Evolutionary conservation across 2,329 filamentous ascomycete species (phyloP), one percentile per base, ranked within the genome.

Genomic region (Curvularia spicifera): DNA sequence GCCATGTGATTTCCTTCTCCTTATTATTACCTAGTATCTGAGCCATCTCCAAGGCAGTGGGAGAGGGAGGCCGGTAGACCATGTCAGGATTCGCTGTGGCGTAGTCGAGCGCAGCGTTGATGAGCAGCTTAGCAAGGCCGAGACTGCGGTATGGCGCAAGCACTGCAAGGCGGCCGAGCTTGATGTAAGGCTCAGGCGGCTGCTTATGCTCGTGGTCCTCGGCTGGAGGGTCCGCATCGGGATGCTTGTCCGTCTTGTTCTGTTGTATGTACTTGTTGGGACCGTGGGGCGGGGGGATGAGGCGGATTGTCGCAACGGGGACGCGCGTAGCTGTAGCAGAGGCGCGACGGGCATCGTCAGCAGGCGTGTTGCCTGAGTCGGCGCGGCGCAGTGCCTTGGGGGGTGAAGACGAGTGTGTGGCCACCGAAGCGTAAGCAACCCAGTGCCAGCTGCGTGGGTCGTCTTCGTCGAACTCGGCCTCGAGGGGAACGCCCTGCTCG

Each of bases 391-490:
- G 51, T 28, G 60, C 61, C 49, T 76, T 73, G 9, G 72, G 70
- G 2, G 78, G 72, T 15, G 68, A 60, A 8, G 59, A 57, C 5
- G 71, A 57, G 18, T 67, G 80, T 53, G 84, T 83, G 57, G 72
- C 75, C 55, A 89, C 82, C 15, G 83, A 87, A 47, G 87, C 86
- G 76, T 96, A 97, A n/a, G 89, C 82, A 29, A 97, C 89, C 90
- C 91, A 97, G 77, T 97, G 93, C 78, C 89, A 94, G 66, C 87
- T 89, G 35, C 91, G 85, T 0, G 83, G 66, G 75, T 98, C 94
- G 73, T 97, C 92, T 1, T 83, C 79, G 79, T 97, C 94, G 64
- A 91, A 84, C 76, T 98, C 93, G 64, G 87, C 85, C 37, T 89
- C 86, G 0, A 87, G 76, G 0, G 81, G 78, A 28, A 85, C 81